Percentiles rank a stretch among this genome's conserved stretches.
These are phyloP conservation scores for Fusarium guadeloupense DNA, from an alignment of 2,329 filamentous ascomycete genomes.

Conservation along the genomic window DNA sequence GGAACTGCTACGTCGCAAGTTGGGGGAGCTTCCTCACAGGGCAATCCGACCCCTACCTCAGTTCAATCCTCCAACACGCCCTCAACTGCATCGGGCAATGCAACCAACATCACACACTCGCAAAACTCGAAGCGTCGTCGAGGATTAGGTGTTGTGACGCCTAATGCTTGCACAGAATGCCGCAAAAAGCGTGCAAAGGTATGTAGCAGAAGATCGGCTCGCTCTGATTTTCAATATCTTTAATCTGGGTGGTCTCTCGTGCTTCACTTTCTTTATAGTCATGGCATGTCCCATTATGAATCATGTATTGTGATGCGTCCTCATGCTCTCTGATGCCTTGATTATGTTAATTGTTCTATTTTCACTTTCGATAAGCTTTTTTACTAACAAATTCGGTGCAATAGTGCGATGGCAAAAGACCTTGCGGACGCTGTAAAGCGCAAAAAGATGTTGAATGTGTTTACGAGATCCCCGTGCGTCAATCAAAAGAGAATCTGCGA, in stretches of 20 bases:
- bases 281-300: background rate
- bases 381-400: conserved; percentile 24
- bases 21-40: conserved; percentile 40
- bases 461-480: conserved; percentile 70
- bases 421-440: conserved; percentile 63
- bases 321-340: background rate
- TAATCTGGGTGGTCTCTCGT: background rate
- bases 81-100: conserved; percentile 35
- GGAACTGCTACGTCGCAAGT: conserved; percentile 28
- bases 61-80: conserved; percentile 43
- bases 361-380: background rate
- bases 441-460: conserved; percentile 66
- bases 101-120: conserved; percentile 31
- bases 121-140: conserved; percentile 61
- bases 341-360: background rate
- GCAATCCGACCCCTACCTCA: conserved; percentile 45
- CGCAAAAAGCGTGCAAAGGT: conserved; percentile 71
- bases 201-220: conserved; percentile 23
- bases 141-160: conserved; percentile 65
- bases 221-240: background rate
- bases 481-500: conserved; percentile 70
- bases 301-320: background rate
- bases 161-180: conserved; percentile 69
- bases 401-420: conserved; percentile 67
- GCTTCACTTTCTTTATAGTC: conserved; percentile 2